These are phyloP conservation scores for Lactarius akahatsu DNA, from an alignment of 768 basidiomycete species.

Conservation along the genomic window DNA sequence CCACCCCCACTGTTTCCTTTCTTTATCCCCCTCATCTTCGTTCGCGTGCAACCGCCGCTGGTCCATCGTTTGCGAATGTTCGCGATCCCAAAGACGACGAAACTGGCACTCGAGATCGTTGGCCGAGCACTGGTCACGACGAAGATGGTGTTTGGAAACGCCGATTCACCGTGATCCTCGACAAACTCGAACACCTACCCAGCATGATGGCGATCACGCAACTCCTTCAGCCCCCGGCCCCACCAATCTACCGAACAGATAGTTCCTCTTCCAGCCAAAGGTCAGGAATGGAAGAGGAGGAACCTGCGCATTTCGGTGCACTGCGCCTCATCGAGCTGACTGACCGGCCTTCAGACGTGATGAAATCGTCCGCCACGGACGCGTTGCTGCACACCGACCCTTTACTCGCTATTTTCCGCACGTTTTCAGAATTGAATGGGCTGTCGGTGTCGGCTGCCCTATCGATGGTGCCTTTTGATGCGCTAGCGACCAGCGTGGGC, in stretches of 20 bases:
- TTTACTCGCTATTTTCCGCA: constrained; percentile 68
- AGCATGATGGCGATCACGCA: constrained; percentile 89
- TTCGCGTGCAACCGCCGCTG: constrained; percentile 46
- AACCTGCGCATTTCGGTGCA: constrained; percentile 39
- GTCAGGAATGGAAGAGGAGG: neutral
- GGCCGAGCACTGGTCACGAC: neutral
- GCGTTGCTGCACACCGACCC: constrained; percentile 71
- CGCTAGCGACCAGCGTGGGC: constrained; percentile 65
- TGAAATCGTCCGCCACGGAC: constrained; percentile 64
- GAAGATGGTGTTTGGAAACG: constrained; percentile 44
- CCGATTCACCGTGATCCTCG: constrained; percentile 82
- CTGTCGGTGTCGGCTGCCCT: constrained; percentile 63
- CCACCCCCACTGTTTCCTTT: constrained; percentile 67
- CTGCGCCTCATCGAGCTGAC: constrained; percentile 84
- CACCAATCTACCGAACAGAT: constrained; percentile 17
- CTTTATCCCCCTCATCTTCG: constrained; percentile 69
- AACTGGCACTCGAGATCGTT: neutral
- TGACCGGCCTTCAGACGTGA: constrained; percentile 62
- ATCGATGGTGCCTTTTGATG: constrained; percentile 74
- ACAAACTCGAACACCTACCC: constrained; percentile 86
- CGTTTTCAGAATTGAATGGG: constrained; percentile 72
- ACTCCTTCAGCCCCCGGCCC: constrained; percentile 55
- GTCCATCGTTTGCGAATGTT: constrained; percentile 49
- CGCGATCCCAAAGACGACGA: constrained; percentile 16
- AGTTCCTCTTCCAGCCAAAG: neutral